Evolutionary conservation across 2,329 filamentous ascomycete genomes (phyloP), one percentile per base, ranked within the genome.

Genomic region (Venturia aucupariae): DNA sequence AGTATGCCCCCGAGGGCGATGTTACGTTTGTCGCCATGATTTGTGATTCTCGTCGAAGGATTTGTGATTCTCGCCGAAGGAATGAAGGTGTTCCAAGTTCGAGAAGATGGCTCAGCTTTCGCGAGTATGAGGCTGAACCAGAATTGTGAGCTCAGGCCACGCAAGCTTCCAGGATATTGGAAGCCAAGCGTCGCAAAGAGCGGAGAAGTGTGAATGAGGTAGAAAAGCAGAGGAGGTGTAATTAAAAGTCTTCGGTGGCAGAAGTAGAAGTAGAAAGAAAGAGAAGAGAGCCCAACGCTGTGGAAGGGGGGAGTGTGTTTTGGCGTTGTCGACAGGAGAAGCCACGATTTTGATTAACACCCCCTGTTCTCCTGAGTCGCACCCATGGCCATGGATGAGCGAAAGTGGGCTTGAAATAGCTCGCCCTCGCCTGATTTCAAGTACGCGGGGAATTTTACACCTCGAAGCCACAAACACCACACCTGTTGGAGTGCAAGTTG

Each of bases 21-120:
- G 35, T 27, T 57, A 32, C 60, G 42, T 30, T 72, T 66, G 54
- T 67, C 64, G 44, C 61, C 61, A 51, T 66, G 51, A 1, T 42
- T 17, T 8, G 42, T 27, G 38, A 30, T 17, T 17, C 22, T 8
- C 4, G 24, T 2, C 35, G 38, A 6, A 42, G 38, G 35, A 61
- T 32, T 17, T 8, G 42, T 27, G 38, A 30, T 17, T 17, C 22
- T 8, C 4, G 24, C 0, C 30, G 19, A 61, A 32, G 27, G 27
- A 5, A 11, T 19, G 35, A n/a, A n/a, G n/a, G n/a, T n/a, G n/a
- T n/a, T n/a, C n/a, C n/a, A n/a, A n/a, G n/a, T n/a, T 42, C 24
- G 59, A 41, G 35, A 24, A 38, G 35, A 46, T 27, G 27, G 19
- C 59, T 61, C 38, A 42, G n/a, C 42, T 41, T 27, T 27, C 32